Percentiles rank a stretch among this genome's conserved stretches.
These are phyloP conservation scores for Metschnikowia bowlesiae DNA, from an alignment of 805 yeast genomes.

Conservation along the genomic window DNA sequence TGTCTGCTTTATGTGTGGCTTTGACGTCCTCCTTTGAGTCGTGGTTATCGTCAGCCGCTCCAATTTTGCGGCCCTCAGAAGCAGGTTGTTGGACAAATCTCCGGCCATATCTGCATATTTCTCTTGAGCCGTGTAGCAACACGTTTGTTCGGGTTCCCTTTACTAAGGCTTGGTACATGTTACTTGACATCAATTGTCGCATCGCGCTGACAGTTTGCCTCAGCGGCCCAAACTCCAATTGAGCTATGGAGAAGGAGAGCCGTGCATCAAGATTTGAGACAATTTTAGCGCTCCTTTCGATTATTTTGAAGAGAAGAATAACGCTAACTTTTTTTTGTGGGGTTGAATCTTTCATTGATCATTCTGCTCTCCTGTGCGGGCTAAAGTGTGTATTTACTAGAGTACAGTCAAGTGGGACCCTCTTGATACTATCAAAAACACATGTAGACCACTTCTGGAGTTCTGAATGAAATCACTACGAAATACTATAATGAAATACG, in stretches of 20 bases:
- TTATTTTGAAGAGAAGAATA: too few species aligned
- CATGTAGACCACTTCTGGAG: too few species aligned
- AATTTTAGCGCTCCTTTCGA: too few species aligned
- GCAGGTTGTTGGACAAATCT: not conserved
- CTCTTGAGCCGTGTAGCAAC: not conserved
- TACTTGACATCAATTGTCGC: not conserved
- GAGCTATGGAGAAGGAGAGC: not conserved
- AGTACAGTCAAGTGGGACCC: too few species aligned
- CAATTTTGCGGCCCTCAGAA: not conserved
- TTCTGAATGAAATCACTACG: too few species aligned
- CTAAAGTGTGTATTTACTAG: too few species aligned
- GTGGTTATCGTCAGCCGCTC: not conserved
- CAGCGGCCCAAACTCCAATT: not conserved
- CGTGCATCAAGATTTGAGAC: too few species aligned
- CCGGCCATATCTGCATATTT: not conserved
- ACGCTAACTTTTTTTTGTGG: too few species aligned
- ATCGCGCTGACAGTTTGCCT: not conserved
- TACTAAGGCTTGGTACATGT: not conserved
- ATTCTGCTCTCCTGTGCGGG: too few species aligned
- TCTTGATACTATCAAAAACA: too few species aligned
- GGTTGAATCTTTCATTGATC: too few species aligned
- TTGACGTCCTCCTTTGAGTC: not conserved
- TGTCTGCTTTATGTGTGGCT: not conserved
- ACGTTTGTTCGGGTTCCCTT: not conserved
- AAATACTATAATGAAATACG: too few species aligned